Evolutionary conservation across 306 rosid species (phyloP).

Genomic region (Pueraria montana): DNA sequence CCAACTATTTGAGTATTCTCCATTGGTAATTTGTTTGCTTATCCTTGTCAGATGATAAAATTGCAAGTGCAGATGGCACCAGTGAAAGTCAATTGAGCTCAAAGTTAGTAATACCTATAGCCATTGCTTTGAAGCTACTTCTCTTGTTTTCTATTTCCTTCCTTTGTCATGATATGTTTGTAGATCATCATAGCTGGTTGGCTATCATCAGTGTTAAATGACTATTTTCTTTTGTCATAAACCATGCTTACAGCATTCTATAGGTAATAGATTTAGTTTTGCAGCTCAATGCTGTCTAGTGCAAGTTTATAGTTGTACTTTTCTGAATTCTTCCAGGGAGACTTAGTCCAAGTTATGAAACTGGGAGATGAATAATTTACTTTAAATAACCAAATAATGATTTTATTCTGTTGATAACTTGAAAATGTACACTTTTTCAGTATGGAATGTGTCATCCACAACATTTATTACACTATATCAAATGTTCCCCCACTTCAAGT

Average conservation of each 20-base stretch:
- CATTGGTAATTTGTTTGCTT: conserved; percentile 25
- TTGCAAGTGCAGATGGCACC: conserved; percentile 45
- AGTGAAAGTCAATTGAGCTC: conserved; percentile 54
- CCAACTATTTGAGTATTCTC: conserved; percentile 29
- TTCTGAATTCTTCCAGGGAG: conserved; percentile 2
- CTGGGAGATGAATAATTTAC: conserved; percentile 29
- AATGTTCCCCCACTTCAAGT: conserved; percentile 63
- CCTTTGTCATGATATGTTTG: conserved; percentile 15
- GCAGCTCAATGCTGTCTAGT: conserved; percentile 11
- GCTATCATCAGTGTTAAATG: not conserved
- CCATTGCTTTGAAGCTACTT: conserved; percentile 28
- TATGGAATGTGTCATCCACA: conserved; percentile 58
- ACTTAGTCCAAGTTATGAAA: conserved; percentile 16
- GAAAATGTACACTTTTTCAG: conserved; percentile 59
- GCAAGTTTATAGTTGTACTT: not conserved
- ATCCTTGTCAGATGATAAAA: conserved; percentile 54
- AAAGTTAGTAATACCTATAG: conserved; percentile 60
- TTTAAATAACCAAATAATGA: conserved; percentile 6
- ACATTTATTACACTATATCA: conserved; percentile 66
- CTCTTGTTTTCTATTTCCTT: conserved; percentile 21
- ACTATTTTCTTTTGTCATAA: conserved; percentile 12
- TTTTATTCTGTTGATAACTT: conserved; percentile 34
- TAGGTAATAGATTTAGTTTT: conserved; percentile 24
- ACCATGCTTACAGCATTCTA: conserved; percentile 28
- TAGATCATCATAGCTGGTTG: not conserved